Evolutionary conservation across 139 green algal species (phyloP).

Genomic region (Asterochloris erici): DNA sequence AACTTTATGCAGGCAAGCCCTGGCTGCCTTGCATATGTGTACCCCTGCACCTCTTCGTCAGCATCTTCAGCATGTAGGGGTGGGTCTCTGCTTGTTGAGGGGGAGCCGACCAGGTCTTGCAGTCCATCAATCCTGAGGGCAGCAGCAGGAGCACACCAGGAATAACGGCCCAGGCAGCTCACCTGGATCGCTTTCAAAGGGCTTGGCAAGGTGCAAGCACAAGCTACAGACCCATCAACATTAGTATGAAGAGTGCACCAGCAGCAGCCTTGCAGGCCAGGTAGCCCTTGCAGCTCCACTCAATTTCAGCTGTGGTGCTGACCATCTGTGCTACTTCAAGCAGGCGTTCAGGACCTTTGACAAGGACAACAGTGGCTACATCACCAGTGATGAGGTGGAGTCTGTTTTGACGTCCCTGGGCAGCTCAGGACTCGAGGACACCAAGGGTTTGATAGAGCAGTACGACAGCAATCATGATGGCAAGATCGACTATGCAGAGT

Average conservation of each 20-base stretch:
- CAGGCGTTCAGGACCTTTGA: conserved; percentile 53
- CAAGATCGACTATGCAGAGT: conserved; percentile 36
- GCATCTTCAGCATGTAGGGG: not conserved
- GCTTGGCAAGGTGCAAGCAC: too few relatives aligned
- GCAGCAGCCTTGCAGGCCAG: too few relatives aligned
- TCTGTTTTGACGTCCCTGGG: not conserved
- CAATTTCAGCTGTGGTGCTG: not conserved
- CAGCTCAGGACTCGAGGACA: conserved; percentile 16
- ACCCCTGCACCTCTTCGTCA: not conserved
- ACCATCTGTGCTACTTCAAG: not conserved
- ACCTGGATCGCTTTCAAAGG: too few relatives aligned
- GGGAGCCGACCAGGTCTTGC: too few relatives aligned
- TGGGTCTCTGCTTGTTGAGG: too few relatives aligned
- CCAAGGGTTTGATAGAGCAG: conserved; percentile 21
- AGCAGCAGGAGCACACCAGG: too few relatives aligned
- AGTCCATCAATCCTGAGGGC: too few relatives aligned
- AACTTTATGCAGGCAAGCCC: conserved; percentile 35
- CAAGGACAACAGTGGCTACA: conserved; percentile 25
- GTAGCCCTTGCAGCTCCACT: too few relatives aligned
- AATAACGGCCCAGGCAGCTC: too few relatives aligned
- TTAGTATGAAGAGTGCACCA: too few relatives aligned
- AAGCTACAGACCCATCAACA: too few relatives aligned
- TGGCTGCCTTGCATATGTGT: not conserved
- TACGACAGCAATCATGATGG: conserved; percentile 41
- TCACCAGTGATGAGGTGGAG: conserved; percentile 29